Conservation (phyloP, 2,329 filamentous ascomycete genomes). For the Pestalotiopsis sp. region DNA sequence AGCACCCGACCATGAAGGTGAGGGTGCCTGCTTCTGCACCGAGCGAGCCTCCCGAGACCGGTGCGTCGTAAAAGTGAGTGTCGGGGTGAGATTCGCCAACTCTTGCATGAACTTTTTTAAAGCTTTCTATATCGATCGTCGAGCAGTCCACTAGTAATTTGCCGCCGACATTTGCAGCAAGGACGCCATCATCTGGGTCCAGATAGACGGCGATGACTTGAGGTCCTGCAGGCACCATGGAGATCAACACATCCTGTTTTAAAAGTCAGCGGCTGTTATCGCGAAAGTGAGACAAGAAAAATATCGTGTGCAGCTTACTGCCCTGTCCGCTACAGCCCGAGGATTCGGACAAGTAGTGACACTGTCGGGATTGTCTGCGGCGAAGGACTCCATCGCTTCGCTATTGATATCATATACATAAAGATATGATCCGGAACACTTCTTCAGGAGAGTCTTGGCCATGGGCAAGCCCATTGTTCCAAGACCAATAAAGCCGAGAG, state of each 20-base stretch:
- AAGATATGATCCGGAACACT: slow-evolving; percentile 43
- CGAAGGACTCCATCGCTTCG: slow-evolving; percentile 43
- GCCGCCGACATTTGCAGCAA: slow-evolving; percentile 27
- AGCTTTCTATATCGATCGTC: slow-evolving; percentile 63
- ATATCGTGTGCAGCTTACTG: slow-evolving; percentile 37
- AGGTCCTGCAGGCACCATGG: slow-evolving; percentile 69
- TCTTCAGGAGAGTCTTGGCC: slow-evolving; percentile 50
- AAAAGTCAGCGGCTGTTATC: not conserved
- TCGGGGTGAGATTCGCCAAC: slow-evolving; percentile 18
- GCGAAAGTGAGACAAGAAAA: not conserved
- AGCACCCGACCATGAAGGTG: slow-evolving; percentile 39
- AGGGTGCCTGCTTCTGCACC: slow-evolving; percentile 36
- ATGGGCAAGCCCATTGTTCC: slow-evolving; percentile 60
- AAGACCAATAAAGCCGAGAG: slow-evolving; percentile 50
- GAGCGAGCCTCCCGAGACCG: slow-evolving; percentile 36
- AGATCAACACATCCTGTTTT: slow-evolving; percentile 64
- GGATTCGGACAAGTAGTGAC: slow-evolving; percentile 35
- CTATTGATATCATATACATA: slow-evolving; percentile 52
- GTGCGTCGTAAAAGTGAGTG: slow-evolving; percentile 37
- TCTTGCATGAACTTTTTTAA: slow-evolving; percentile 40
- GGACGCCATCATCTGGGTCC: slow-evolving; percentile 44
- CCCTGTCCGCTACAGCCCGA: slow-evolving; percentile 51
- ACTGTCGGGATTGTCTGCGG: slow-evolving; percentile 36
- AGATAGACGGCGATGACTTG: slow-evolving; percentile 70
- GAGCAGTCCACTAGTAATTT: slow-evolving; percentile 71